A percentile compares a stretch with the other conserved stretches of the same genome.
Evolutionary conservation across 805 yeast species (phyloP).

Genomic region (Starmerella tilneyi): DNA sequence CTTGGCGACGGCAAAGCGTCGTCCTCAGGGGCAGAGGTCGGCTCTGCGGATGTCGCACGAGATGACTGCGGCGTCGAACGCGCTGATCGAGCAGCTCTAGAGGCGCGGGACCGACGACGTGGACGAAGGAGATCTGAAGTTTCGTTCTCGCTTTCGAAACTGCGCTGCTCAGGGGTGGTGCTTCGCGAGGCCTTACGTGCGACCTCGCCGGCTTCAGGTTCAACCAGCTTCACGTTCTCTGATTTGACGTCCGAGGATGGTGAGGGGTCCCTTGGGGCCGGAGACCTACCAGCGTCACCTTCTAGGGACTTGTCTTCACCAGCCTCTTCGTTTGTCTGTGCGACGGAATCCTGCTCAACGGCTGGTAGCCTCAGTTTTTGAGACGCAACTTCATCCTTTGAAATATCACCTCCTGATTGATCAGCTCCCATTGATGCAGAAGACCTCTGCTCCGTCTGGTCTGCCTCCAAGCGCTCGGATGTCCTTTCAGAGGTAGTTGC

Average conservation of each 20-base stretch:
- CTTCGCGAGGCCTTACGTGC: too few species aligned
- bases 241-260: neutral
- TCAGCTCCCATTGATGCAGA: neutral
- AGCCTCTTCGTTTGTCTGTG: too few species aligned
- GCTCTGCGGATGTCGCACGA: constrained; percentile 3
- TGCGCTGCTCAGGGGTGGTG: too few species aligned
- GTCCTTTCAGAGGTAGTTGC: too few species aligned
- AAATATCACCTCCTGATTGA: too few species aligned
- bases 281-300: neutral
- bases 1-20: neutral
- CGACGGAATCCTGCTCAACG: too few species aligned
- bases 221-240: neutral
- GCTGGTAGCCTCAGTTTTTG: too few species aligned
- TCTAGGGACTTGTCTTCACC: neutral
- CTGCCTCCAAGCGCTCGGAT: neutral
- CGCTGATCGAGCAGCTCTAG: constrained; percentile 7
- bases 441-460: neutral
- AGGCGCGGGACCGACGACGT: constrained; percentile 4
- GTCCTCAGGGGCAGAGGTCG: neutral
- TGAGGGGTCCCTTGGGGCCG: neutral
- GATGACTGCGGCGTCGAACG: constrained; percentile 11
- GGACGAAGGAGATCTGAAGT: neutral
- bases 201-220: too few species aligned
- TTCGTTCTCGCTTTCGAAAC: too few species aligned
- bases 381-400: too few species aligned